These are phyloP conservation scores for Hypoxylon lienhwacheense DNA, from an alignment of 495 filamentous ascomycete genomes.

Conservation along the genomic window DNA sequence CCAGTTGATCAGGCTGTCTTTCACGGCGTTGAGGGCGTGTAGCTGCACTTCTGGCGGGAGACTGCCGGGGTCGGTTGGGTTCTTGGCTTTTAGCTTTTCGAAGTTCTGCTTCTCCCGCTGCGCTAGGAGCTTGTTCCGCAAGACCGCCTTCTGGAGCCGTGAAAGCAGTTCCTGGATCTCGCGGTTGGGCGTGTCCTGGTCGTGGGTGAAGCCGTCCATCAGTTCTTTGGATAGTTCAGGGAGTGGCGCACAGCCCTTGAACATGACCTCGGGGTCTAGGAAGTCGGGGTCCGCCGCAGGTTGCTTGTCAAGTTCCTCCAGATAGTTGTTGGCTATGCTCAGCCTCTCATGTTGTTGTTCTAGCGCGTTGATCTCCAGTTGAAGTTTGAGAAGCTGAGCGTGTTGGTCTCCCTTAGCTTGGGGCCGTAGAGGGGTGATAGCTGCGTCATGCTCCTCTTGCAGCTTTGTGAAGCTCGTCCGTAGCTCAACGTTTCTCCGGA, in stretches of 20 bases:
- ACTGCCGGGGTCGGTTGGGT: conserved; percentile 33
- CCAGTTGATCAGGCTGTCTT: conserved; percentile 70
- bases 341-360: conserved; percentile 59
- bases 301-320: conserved; percentile 55
- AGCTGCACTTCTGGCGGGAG: conserved; percentile 44
- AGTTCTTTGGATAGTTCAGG: conserved; percentile 54
- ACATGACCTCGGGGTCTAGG: conserved; percentile 49
- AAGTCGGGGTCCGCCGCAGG: conserved; percentile 55
- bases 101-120: conserved; percentile 64
- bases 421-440: conserved; percentile 12
- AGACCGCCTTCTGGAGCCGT: conserved; percentile 65
- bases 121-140: conserved; percentile 63
- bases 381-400: conserved; percentile 48
- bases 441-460: conserved; percentile 34
- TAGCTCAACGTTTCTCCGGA: conserved; percentile 60
- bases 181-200: conserved; percentile 36
- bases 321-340: conserved; percentile 48
- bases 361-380: conserved; percentile 52
- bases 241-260: conserved; percentile 45
- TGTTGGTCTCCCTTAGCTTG: conserved; percentile 26
- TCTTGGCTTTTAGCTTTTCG: conserved; percentile 55
- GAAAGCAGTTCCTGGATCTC: conserved; percentile 56
- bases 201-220: conserved; percentile 44
- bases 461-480: conserved; percentile 49
- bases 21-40: conserved; percentile 56